phyloP scores from a whole-genome alignment of 2,329 filamentous ascomycete genomes.

The Aspergillus ruber region DNA sequence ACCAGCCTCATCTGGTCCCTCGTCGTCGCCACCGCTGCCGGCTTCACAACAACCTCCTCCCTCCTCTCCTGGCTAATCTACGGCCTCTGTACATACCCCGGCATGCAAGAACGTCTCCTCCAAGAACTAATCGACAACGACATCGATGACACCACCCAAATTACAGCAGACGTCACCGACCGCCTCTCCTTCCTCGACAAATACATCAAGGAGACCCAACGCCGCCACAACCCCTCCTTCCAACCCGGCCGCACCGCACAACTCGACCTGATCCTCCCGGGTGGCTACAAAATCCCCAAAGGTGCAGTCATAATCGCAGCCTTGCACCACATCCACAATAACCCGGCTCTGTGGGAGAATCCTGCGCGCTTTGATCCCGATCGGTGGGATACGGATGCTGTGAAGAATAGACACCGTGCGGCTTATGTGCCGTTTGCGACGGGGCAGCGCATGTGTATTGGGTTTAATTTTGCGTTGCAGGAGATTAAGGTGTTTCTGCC shows the following conservation, averaged over 20 bases:
- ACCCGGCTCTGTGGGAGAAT: conserved; percentile 53
- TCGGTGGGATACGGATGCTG: conserved; percentile 51
- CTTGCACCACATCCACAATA: conserved; percentile 43
- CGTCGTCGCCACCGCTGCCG: conserved; percentile 50
- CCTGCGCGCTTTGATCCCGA: conserved; percentile 54
- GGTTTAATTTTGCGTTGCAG: conserved; percentile 58
- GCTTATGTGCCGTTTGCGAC: conserved; percentile 55
- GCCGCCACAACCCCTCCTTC: conserved; percentile 55
- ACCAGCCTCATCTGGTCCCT: conserved; percentile 37
- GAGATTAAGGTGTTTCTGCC: conserved; percentile 53
- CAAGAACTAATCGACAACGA: conserved; percentile 52
- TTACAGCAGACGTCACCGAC: conserved; percentile 44
- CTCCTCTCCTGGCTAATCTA: conserved; percentile 56
- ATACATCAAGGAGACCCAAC: conserved; percentile 55
- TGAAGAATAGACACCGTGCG: conserved; percentile 47
- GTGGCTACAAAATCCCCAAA: conserved; percentile 51
- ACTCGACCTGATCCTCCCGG: conserved; percentile 52
- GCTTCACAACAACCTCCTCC: conserved; percentile 56
- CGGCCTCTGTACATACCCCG: conserved; percentile 47
- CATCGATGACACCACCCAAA: conserved; percentile 38
- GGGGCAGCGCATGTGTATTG: conserved; percentile 55
- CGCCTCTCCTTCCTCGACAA: conserved; percentile 40
- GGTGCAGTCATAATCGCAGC: conserved; percentile 50
- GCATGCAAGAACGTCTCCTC: conserved; percentile 51
- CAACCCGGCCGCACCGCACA: conserved; percentile 55